Evolutionary conservation across 768 basidiomycete species (phyloP), one percentile per base, ranked within the genome.

Genomic region (Hericium rajendrae): DNA sequence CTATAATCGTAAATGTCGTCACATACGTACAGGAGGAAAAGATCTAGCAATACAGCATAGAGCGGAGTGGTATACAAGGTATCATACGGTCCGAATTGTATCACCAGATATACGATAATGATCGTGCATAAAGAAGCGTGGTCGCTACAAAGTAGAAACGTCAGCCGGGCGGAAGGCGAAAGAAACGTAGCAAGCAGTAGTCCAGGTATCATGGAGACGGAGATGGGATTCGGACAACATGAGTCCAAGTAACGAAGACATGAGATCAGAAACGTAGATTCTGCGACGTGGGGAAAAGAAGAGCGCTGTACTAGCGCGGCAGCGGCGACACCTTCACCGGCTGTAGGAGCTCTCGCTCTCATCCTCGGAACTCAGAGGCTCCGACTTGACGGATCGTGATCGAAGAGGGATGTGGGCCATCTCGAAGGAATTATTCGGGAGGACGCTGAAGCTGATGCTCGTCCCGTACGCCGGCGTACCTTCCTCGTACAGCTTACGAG

Each of bases 401-500:
- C 72, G 69, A 37, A 69, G 64, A 41, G 65, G 66, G 51, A 71
- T 71, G 61, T 76, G 74, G 32, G 72, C 70, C 57, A 69, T 76
- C 50, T 69, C 66, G 53, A 73, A 77, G 22, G 85, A 83, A 64
- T 83, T 85, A 37, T 82, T 80, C 6, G 86, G 84, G 37, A 89
- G 75, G 68, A 90, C 84, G 70, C 86, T 88, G 67, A 91, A 91
- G 68, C 88, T 89, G 78, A 91, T 88, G 68, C 79, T 88, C 13
- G 82, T 81, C 9, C 80, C 81, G 63, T 83, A 79, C 11, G 78
- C 83, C 10, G 80, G 77, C 20, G 84, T 78, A 55, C 88, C 88
- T 65, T 93, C 89, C 69, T 97, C 93, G 66, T 97, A 97, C 51
- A 91, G 63, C 69, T 88, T 81, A 48, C 90, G 78, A 38, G 91